Base-by-base conservation (phyloP, 1,284 basidiomycete genomes). In the Thecaphora frezii region DNA sequence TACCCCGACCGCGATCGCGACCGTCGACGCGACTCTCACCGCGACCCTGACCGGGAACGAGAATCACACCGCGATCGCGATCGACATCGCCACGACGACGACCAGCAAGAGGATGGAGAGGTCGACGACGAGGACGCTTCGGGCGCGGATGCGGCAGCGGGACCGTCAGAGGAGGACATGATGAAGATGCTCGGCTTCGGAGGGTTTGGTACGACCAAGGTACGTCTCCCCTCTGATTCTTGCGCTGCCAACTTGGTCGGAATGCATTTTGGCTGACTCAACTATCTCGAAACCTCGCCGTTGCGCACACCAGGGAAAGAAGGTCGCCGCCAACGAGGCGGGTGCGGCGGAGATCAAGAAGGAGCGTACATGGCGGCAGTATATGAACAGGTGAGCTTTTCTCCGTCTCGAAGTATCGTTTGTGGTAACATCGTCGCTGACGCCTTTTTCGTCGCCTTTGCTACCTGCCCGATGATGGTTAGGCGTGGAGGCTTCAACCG, bases 321-420 rank as follows among this genome's bases (percentile, higher is more conserved):
- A 93, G 65, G 89, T 92, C 79, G 86, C 88, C 64, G 66, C 69
- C 23, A 72, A 74, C 37, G 78, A 81, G 30, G 73, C 74, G 0
- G 81, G 92, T 30, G 76, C 68, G 2, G 85, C 85, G 1, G 81
- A 87, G 51, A 82, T 96, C 70, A 93, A 93, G 84, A 91, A 93
- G 81, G 85, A 87, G 64, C 84, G 93, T 51, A 94, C 91, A 25
- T 97, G 93, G 93, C 83, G 93, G 65, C 93, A 97, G 81, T 93
- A 93, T 79, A 93, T 93, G 91, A 93, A 93, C 76, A 84, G 89
- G 88, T 88, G 63, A 44, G 83, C 70, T 38, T 4, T 4, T 33
- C 18, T 22, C 24, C 4, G 19, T 24, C 4, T 22, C 18, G 22
- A 8, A 24, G n/a, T n/a, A n/a, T n/a, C 45, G 9, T 33, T 48